Base-by-base conservation (phyloP, 805 yeast genomes). In the Zygosaccharomyces pseudorouxii region DNA sequence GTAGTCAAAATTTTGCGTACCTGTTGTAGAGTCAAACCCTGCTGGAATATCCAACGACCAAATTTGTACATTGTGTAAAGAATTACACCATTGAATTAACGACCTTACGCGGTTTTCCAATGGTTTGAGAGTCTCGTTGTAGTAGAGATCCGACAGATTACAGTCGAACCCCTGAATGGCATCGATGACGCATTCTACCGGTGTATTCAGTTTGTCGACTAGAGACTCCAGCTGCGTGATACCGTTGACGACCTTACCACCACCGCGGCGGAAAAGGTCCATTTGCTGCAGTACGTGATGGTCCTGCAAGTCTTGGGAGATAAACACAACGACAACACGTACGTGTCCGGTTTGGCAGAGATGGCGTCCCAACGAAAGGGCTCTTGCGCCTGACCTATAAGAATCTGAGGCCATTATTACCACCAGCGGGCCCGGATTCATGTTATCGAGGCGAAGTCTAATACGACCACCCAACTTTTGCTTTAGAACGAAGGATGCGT, bases 131-230 rank as follows among this genome's bases (percentile, higher is more conserved):
- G 55, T 49, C 18, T 52, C 54, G 19, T 53, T 54, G 38, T 59
- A 64, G 30, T 55, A 49, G 23, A 57, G 53, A 62, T 86, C 93
- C 28, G 76, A 75, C 45, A 86, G 66, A 47, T 78, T 84, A 20
- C 80, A 77, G 56, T 87, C 93, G 55, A 79, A 84, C 0, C 96
- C 97, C 62, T 86, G 96, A 56, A 89, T 71, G 1, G 89, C 93
- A 64, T 89, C 97, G 16, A 89, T 60, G 8, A 89, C 77, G 51
- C 89, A 71, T 61, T 89, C 96, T 12, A 86, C 80, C 0, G 95
- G 93, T 2, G 87, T 77, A 39, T 83, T 86, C 35, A 81, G 68
- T 48, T 76, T 75, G 10, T 63, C 71, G 55, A 72, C 64, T 31
- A 67, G 65, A 20, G 42, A 65, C 48, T 61, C 71, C 60, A 72